Evolutionary conservation across 202 grass and related monocot genomes (phyloP), one percentile per base, ranked within the genome.

Genomic region (Eragrostis tef): DNA sequence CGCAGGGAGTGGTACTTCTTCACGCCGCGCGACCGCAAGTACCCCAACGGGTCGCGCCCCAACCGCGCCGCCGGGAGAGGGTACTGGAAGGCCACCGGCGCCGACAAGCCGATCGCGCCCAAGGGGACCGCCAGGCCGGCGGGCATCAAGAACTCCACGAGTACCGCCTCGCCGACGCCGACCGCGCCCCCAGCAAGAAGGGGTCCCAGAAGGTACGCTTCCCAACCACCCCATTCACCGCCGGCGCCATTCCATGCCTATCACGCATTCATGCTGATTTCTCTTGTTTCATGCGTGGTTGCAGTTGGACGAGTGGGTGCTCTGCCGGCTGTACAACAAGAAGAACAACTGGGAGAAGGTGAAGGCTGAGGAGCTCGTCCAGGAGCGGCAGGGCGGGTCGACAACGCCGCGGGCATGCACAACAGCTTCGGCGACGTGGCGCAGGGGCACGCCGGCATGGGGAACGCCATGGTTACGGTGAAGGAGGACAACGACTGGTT

Each of bases 1-100:
- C 60, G 70, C 52, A 97, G 78, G 80, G 93, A 97, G 81, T 97
- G 93, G 93, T 97, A 97, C 70, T 97, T 97, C 88, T 97, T 93
- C 65, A 96, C 93, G 71, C 93, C 93, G 21, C 85, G 90, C 0
- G 93, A 93, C 73, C 90, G 93, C 76, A 96, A 96, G 90, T 93
- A 96, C 82, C 93, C 93, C 2, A 96, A 96, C 43, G 93, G 93
- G 12, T 87, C 90, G 73, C 82, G 93, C 21, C 93, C 93, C 21
- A 96, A 96, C 90, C 87, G 93, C 56, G 78, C 90, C 12, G 88
- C 93, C 16, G 90, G 90, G 61, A 87, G 20, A n/a, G 93, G 93
- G 13, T 96, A 96, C 83, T 96, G 90, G 93, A 97, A 97, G 86
- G 93, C 93, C 14, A 97, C 93, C 4, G 93, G 93, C 3, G 90